A percentile compares a stretch with the other conserved stretches of the same genome.
Evolutionary conservation across 2,329 filamentous ascomycete species (phyloP).

Genomic region (Coniosporium tulheliwenetii): DNA sequence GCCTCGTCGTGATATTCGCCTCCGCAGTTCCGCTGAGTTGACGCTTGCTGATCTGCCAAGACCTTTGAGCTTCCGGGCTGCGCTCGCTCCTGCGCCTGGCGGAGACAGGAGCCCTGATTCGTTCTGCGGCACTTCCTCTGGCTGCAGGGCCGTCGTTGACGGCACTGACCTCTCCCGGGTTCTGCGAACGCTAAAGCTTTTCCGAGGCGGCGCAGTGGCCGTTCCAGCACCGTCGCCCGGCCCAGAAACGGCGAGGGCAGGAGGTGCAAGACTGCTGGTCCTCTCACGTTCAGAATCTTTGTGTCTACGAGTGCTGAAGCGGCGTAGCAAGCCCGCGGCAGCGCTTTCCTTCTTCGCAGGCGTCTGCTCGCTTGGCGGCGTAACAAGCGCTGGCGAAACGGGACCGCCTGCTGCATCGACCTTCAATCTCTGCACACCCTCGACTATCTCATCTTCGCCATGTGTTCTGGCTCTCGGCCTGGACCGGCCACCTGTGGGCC

Average conservation of each 20-base stretch:
- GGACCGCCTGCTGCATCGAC: conserved; percentile 33
- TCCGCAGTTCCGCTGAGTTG: conserved; percentile 68
- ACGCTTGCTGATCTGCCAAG: conserved; percentile 82
- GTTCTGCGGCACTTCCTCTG: conserved; percentile 47
- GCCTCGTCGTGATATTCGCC: conserved; percentile 42
- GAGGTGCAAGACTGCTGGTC: conserved; percentile 50
- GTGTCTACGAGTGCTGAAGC: conserved; percentile 77
- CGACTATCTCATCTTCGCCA: conserved; percentile 78
- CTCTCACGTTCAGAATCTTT: conserved; percentile 45
- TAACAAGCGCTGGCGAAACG: conserved; percentile 32
- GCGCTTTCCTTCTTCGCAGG: conserved; percentile 71
- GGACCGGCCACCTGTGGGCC: conserved; percentile 66
- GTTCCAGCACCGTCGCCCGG: conserved; percentile 46
- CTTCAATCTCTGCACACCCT: conserved; percentile 53
- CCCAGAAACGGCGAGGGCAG: conserved; percentile 67
- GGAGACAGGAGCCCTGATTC: conserved; percentile 68
- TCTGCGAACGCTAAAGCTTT: conserved; percentile 75
- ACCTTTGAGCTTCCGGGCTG: conserved; percentile 46
- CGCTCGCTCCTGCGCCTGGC: conserved; percentile 45
- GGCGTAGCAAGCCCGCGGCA: conserved; percentile 66
- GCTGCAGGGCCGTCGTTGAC: conserved; percentile 37
- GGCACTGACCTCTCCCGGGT: conserved; percentile 37
- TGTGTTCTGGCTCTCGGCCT: conserved; percentile 81
- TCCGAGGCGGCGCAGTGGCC: conserved; percentile 39
- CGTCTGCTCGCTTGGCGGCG: conserved; percentile 24